Base-by-base conservation (phyloP, 495 filamentous ascomycete species). In the Hyaloscypha variabilis region DNA sequence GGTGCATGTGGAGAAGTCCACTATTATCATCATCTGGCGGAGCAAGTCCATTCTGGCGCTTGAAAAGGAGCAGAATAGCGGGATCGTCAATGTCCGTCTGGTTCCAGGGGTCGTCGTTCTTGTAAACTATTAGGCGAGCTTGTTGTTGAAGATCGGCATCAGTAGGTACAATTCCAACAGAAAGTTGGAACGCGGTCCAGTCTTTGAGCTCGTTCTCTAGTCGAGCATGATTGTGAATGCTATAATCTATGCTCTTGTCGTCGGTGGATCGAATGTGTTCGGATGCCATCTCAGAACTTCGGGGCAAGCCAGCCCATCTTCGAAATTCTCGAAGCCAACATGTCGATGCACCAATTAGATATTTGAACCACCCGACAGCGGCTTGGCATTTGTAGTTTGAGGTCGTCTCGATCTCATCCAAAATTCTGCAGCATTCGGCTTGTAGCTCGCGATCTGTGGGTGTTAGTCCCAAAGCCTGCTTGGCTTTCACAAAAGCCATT, bases 31-130 rank as follows among this genome's bases (percentile, higher is more conserved):
- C 63, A 56, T 66, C 56, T 28, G 30, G 29, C 11, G 67, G 70
- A n/a, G 67, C 65, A 30, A 72, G 50, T n/a, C 67, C 67, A 54
- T 63, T 56, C 46, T 68, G 67, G 10, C 61, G 59, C 51, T 73
- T 73, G 39, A 86, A 85, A 6, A 74, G 69, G 23, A 73, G 68
- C 8, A 92, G 77, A 85, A 88, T 89, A 1, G 81, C 72, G 3
- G 77, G 76, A 63, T 92, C 88, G 67, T 92, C 89, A 8, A 88
- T 85, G 24, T 84, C 87, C 0, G 88, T 91, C 72, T 90, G 88
- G 62, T 91, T 90, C 87, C 88, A 92, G 23, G 81, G 79, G 66
- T 91, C 89, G 62, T 89, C 85, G 53, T 73, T 79, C 21, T 84
- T 85, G 72, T 89, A 91, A 64, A 91, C 84, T 63, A 89, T 83